phyloP scores from a whole-genome alignment of 2,329 filamentous ascomycete species.

The Juglanconis sp. region DNA sequence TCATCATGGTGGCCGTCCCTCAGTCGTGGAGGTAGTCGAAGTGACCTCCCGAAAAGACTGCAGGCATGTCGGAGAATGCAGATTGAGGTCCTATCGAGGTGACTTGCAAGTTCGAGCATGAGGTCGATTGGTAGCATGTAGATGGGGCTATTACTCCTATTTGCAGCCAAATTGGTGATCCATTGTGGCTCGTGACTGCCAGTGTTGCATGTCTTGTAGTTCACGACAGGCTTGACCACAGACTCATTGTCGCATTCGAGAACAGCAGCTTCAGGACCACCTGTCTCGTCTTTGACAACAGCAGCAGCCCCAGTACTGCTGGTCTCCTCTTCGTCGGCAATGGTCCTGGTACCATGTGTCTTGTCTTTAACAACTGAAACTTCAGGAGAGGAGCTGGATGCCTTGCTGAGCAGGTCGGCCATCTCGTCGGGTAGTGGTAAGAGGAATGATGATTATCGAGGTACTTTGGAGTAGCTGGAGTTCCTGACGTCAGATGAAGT shows the following conservation, averaged over 20 bases:
- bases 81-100: neutral
- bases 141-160: neutral
- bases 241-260: neutral
- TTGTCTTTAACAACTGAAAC: too few relatives aligned
- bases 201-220: neutral
- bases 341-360: too few relatives aligned
- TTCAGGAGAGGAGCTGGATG: too few relatives aligned
- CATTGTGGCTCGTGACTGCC: neutral
- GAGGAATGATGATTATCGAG: too few relatives aligned
- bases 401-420: too few relatives aligned
- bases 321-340: neutral
- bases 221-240: neutral
- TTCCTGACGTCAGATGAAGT: too few relatives aligned
- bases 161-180: neutral
- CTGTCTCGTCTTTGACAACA: neutral
- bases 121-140: neutral
- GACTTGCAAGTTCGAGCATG: neutral
- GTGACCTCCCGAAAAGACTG: neutral
- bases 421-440: too few relatives aligned
- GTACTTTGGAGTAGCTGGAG: too few relatives aligned
- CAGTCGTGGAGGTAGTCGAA: neutral
- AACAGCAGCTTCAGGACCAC: neutral
- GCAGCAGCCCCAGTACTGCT: neutral
- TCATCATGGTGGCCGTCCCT: too few relatives aligned
- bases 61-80: neutral